Evolutionary conservation across 139 green algal genomes (phyloP).

Genomic region (Chlamydomonas sp.): DNA sequence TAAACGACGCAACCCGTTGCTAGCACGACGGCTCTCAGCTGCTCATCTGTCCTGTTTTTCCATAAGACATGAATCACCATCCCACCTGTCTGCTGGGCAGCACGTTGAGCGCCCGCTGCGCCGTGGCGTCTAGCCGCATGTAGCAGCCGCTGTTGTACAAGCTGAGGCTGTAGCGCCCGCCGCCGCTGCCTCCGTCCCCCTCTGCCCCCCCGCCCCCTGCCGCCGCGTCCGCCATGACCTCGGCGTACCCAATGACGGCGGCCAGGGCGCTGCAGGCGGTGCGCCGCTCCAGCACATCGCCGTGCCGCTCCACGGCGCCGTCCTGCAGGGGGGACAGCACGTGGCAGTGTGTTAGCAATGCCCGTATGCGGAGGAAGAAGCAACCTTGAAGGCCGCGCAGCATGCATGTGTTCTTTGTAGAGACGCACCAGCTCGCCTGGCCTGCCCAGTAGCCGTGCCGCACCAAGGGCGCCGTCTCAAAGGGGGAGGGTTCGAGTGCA

Average conservation of each 20-base stretch:
- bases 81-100: slow-evolving; percentile 60
- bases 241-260: slow-evolving; percentile 73
- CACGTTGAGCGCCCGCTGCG: slow-evolving; percentile 88
- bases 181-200: slow-evolving; percentile 3
- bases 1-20: no score
- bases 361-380: no score
- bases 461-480: no score
- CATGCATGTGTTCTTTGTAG: no score
- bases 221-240: slow-evolving; percentile 42
- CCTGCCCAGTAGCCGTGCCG: no score
- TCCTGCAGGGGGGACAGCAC: slow-evolving; percentile 31
- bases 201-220: not conserved
- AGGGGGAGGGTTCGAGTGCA: no score
- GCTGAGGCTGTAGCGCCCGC: slow-evolving; percentile 73
- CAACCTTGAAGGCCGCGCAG: no score
- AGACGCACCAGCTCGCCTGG: no score
- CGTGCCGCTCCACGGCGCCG: slow-evolving; percentile 74
- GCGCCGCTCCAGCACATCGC: slow-evolving; percentile 75
- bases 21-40: no score
- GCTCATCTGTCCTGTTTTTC: no score
- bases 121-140: slow-evolving; percentile 62
- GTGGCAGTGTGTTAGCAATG: no score
- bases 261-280: slow-evolving; percentile 69
- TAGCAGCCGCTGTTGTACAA: slow-evolving; percentile 78
- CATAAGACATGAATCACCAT: not conserved